A percentile compares a stretch with the other conserved stretches of the same genome.
phyloP scores from a whole-genome alignment of 75 land plant genomes.

The Pseudotsuga menziesii region DNA sequence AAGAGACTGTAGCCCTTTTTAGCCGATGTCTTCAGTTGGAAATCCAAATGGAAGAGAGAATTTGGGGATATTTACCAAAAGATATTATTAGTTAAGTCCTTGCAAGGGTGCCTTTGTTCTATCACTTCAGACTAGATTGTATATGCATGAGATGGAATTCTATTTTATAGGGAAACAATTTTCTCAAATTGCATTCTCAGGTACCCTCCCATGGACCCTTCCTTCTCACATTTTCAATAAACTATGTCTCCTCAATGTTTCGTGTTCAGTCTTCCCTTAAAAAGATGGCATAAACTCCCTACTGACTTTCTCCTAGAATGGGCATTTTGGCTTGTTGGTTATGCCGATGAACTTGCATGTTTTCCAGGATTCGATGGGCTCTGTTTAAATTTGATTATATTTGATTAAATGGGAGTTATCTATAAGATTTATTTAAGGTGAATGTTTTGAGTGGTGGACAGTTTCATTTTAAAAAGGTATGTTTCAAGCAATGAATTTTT shows the following conservation, averaged over 20 bases:
- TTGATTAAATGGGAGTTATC: no score
- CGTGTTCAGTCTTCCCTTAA: slow-evolving; percentile 57
- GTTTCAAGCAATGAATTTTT: no score
- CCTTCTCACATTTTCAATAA: slow-evolving; percentile 59
- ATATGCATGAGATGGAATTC: slow-evolving; percentile 69
- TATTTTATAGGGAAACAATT: slow-evolving; percentile 44
- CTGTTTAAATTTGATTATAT: no score
- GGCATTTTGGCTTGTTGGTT: slow-evolving; percentile 60
- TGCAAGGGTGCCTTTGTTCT: slow-evolving; percentile 59
- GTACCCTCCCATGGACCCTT: slow-evolving; percentile 71
- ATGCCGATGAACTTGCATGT: no score
- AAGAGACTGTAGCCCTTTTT: slow-evolving; percentile 12
- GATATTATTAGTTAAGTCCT: slow-evolving; percentile 53
- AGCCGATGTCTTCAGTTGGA: slow-evolving; percentile 19
- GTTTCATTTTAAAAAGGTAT: no score
- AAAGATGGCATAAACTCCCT: slow-evolving; percentile 58
- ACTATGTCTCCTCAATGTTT: slow-evolving; percentile 36
- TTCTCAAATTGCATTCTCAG: slow-evolving; percentile 53
- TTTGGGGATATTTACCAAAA: slow-evolving; percentile 63
- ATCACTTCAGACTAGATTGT: slow-evolving; percentile 44
- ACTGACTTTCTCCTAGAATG: slow-evolving; percentile 52
- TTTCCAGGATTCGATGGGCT: no score
- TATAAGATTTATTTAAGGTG: no score
- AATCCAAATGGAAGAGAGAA: slow-evolving; percentile 57
- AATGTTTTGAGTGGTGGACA: no score